Percentiles rank a stretch among this genome's conserved stretches.
Evolutionary conservation across 2,329 filamentous ascomycete genomes (phyloP).

Genomic region (Cytospora mali): DNA sequence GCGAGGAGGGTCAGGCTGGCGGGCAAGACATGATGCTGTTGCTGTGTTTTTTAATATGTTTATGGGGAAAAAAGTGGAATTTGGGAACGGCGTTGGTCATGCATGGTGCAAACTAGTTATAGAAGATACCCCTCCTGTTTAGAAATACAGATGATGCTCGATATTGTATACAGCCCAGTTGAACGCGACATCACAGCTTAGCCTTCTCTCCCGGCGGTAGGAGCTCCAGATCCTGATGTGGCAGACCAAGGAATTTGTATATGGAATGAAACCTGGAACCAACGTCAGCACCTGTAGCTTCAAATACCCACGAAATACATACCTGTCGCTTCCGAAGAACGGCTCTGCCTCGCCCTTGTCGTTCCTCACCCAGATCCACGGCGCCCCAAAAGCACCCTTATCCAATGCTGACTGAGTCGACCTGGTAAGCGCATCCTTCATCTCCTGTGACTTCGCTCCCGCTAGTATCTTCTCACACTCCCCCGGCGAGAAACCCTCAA

Average conservation of each 20-base stretch:
- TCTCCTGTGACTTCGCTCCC: conserved; percentile 50
- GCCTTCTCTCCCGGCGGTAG: conserved; percentile 37
- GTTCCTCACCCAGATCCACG: conserved; percentile 73
- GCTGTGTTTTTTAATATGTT: background rate
- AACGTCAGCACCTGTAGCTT: background rate
- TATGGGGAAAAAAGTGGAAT: background rate
- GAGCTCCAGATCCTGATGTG: conserved; percentile 57
- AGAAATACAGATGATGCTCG: conserved; percentile 11
- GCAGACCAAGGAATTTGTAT: conserved; percentile 66
- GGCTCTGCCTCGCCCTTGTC: conserved; percentile 60
- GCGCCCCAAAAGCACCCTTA: conserved; percentile 73
- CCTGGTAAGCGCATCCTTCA: conserved; percentile 47
- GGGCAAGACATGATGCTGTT: conserved; percentile 34
- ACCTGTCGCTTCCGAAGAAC: conserved; percentile 78
- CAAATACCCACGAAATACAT: conserved; percentile 29
- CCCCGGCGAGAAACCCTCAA: conserved; percentile 49
- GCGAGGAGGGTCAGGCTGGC: conserved; percentile 56
- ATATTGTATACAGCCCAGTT: background rate
- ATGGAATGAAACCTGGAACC: conserved; percentile 64
- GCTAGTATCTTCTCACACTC: conserved; percentile 60
- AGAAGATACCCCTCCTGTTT: conserved; percentile 23
- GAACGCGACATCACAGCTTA: conserved; percentile 39
- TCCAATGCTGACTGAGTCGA: conserved; percentile 65
- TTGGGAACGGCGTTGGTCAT: background rate
- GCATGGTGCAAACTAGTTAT: background rate